Percentiles rank a stretch among this genome's conserved stretches.
Conservation (phyloP, 495 filamentous ascomycete genomes). For the Arthonia radiata region DNA sequence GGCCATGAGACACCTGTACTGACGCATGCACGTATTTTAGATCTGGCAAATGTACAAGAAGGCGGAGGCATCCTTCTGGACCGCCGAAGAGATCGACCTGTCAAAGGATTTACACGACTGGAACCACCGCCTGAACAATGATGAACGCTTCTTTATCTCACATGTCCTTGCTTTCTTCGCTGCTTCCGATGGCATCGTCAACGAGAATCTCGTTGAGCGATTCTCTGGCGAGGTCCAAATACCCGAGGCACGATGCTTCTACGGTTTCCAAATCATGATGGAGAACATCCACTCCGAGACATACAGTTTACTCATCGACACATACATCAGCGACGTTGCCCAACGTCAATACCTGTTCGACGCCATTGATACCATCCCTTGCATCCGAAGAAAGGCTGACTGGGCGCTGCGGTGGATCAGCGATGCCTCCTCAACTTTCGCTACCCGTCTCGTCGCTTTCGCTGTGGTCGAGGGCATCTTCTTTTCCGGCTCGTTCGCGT, state of each 20-base stretch:
- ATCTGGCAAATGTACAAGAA: constrained; percentile 99
- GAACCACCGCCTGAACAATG: constrained; percentile 90
- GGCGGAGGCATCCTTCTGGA: constrained; percentile 98
- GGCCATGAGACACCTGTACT: too few relatives aligned
- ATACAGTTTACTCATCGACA: constrained; percentile 97
- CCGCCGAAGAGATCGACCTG: constrained; percentile 94
- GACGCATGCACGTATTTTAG: constrained; percentile 27
- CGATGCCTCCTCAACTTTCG: constrained; percentile 80
- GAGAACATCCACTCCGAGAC: constrained; percentile 99
- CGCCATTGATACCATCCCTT: constrained; percentile 93
- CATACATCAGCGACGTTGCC: constrained; percentile 96
- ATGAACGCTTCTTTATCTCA: constrained; percentile 94
- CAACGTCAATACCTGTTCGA: constrained; percentile 93
- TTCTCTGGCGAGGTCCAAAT: constrained; percentile 95
- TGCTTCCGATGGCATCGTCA: constrained; percentile 98
- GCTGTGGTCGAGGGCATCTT: constrained; percentile 98
- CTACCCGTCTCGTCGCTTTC: constrained; percentile 86
- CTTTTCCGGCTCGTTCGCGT: constrained; percentile 97
- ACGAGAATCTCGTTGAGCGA: constrained; percentile 95
- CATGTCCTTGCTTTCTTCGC: constrained; percentile 98
- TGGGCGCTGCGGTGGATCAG: constrained; percentile 92
- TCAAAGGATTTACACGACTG: constrained; percentile 98
- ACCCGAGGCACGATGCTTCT: constrained; percentile 97
- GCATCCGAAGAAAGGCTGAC: constrained; percentile 92
- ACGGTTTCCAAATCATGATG: constrained; percentile 99